These are phyloP conservation scores for Pythium oligandrum DNA, from an alignment of 352 stramenopile species.

Conservation along the genomic window DNA sequence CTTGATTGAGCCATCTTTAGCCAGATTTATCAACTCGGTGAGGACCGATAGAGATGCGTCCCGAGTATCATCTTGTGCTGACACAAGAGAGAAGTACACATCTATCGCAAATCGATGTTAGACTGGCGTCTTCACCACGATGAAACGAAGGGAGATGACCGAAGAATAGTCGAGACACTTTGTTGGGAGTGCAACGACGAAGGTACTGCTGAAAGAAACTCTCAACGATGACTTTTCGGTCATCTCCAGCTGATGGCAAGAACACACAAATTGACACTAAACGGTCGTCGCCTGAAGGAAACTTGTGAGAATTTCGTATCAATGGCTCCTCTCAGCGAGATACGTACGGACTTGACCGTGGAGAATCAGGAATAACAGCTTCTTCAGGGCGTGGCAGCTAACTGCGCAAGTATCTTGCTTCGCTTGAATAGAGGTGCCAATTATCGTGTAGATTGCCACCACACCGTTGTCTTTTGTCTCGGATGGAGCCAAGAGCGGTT, in stretches of 20 bases:
- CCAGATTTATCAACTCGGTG: no score
- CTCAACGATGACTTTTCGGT: background rate
- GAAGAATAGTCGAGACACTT: slow-evolving; percentile 8
- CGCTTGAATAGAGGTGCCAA: background rate
- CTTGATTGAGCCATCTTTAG: no score
- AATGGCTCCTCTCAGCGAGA: no score
- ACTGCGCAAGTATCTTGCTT: no score
- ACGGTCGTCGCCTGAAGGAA: slow-evolving; percentile 10
- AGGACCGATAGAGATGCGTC: no score
- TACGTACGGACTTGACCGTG: no score
- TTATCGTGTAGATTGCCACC: slow-evolving; percentile 6
- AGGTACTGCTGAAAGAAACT: slow-evolving; percentile 14
- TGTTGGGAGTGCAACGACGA: slow-evolving; percentile 2
- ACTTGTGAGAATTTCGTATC: no score
- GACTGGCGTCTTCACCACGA: background rate
- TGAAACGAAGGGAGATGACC: background rate
- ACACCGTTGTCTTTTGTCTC: slow-evolving; percentile 15
- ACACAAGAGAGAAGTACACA: background rate
- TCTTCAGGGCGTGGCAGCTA: no score
- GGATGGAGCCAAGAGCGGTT: slow-evolving; percentile 14
- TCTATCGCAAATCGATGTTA: background rate
- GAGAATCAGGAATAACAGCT: no score
- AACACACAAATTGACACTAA: slow-evolving; percentile 11
- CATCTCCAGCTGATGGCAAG: slow-evolving; percentile 1
- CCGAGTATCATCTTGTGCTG: no score